Evolutionary conservation across 306 rosid species (phyloP).

Genomic region (Carpinus fangiana): DNA sequence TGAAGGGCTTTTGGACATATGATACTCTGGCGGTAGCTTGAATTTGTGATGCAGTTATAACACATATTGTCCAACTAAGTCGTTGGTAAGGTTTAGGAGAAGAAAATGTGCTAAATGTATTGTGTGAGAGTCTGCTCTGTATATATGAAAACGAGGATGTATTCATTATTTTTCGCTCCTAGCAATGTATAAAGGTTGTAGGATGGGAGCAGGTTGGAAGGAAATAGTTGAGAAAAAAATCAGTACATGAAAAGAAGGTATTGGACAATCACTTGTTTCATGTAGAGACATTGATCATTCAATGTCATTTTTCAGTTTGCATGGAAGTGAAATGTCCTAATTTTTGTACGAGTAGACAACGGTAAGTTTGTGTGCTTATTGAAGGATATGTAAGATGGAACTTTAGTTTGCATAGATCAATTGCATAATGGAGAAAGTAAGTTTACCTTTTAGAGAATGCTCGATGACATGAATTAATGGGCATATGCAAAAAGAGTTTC

Average conservation of each 20-base stretch:
- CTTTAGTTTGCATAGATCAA: neutral
- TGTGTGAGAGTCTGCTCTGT: neutral
- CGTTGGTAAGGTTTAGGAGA: neutral
- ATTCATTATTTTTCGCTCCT: neutral
- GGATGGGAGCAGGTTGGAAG: neutral
- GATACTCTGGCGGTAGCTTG: neutral
- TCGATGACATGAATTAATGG: neutral
- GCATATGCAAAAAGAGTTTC: neutral
- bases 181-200: neutral
- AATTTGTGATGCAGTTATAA: neutral
- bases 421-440: neutral
- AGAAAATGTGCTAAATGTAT: neutral
- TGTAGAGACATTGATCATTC: neutral
- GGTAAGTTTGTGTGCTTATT: neutral
- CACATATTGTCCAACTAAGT: neutral
- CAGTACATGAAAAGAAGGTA: neutral
- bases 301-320: too few species aligned
- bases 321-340: neutral
- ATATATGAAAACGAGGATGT: neutral
- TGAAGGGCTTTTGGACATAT: neutral
- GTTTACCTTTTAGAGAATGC: neutral
- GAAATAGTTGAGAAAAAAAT: neutral
- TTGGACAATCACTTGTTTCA: neutral
- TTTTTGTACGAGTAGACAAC: neutral
- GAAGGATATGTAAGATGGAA: neutral